phyloP scores from a whole-genome alignment of 1,139 yeast genomes.

The Petasospora fabianii region DNA sequence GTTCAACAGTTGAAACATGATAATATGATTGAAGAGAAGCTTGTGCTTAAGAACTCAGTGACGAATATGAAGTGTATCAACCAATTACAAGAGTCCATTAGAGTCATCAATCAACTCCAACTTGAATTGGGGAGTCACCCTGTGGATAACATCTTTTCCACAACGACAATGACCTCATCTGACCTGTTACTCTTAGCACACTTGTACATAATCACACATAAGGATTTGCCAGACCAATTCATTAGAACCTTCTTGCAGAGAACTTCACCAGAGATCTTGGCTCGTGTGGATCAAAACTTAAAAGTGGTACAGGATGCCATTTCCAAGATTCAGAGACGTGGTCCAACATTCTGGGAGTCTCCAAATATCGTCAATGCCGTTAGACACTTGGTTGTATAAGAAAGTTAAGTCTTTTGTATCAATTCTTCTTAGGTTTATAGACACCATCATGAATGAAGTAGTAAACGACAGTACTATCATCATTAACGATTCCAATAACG shows the following conservation, averaged over 20 bases:
- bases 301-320: constrained; percentile 10
- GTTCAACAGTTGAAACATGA: constrained; percentile 49
- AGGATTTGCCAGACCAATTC: constrained; percentile 44
- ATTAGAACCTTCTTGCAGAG: constrained; percentile 33
- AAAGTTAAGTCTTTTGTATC: too few relatives aligned
- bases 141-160: constrained; percentile 25
- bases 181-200: constrained; percentile 42
- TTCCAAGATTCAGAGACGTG: constrained; percentile 13
- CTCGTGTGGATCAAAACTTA: constrained; percentile 4
- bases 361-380: constrained; percentile 23
- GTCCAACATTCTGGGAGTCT: constrained; percentile 22
- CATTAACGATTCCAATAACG: constrained; percentile 52
- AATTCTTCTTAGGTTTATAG: constrained; percentile 54
- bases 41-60: constrained; percentile 45
- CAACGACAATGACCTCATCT: constrained; percentile 27
- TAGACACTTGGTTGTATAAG: constrained; percentile 11
- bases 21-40: constrained; percentile 39
- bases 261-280: constrained; percentile 30
- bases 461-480: constrained; percentile 66
- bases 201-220: constrained; percentile 34
- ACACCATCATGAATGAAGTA: constrained; percentile 64
- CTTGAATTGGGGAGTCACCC: constrained; percentile 18
- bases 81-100: constrained; percentile 36
- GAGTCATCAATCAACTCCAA: constrained; percentile 29
- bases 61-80: constrained; percentile 50